Percentiles rank a stretch among this genome's conserved stretches.
Conservation (phyloP, 2,329 filamentous ascomycete species). For the Emmonsiellopsis sp. region DNA sequence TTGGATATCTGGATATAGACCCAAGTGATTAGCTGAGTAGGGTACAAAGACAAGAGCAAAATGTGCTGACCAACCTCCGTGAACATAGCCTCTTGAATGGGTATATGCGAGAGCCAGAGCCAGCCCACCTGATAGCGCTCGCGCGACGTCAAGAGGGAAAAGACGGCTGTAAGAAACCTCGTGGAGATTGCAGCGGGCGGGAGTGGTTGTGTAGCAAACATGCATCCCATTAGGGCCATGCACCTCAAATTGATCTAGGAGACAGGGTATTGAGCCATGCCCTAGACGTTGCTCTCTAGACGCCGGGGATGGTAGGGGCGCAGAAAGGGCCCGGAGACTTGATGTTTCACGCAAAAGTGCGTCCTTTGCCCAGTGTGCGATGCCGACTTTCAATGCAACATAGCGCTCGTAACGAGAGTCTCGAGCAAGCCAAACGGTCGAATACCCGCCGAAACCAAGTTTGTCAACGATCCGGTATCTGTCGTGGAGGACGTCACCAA, state of each 20-base stretch:
- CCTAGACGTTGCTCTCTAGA: background rate
- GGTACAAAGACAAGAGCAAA: background rate
- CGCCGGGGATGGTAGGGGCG: background rate
- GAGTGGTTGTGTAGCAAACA: slow-evolving; percentile 13
- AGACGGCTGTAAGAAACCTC: slow-evolving; percentile 14
- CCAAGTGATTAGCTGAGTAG: background rate
- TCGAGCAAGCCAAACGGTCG: slow-evolving; percentile 33
- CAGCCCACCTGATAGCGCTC: slow-evolving; percentile 13
- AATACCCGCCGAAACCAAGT: slow-evolving; percentile 32
- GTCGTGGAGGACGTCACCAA: slow-evolving; percentile 20
- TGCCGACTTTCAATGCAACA: slow-evolving; percentile 23
- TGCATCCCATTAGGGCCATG: slow-evolving; percentile 15
- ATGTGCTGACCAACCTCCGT: slow-evolving; percentile 13
- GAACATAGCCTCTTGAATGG: slow-evolving; percentile 17
- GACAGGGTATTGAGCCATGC: slow-evolving; percentile 4
- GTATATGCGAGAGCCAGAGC: slow-evolving; percentile 14
- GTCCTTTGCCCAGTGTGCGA: slow-evolving; percentile 11
- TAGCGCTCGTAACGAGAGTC: slow-evolving; percentile 20
- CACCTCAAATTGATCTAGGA: slow-evolving; percentile 14
- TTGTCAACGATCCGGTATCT: slow-evolving; percentile 33
- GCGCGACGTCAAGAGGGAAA: slow-evolving; percentile 11
- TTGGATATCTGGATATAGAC: slow-evolving; percentile 14
- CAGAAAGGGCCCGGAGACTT: slow-evolving; percentile 16
- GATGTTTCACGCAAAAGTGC: slow-evolving; percentile 13
- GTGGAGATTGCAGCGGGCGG: slow-evolving; percentile 15